phyloP scores from a whole-genome alignment of 768 basidiomycete species.

The Macrolepiota albuminosa region DNA sequence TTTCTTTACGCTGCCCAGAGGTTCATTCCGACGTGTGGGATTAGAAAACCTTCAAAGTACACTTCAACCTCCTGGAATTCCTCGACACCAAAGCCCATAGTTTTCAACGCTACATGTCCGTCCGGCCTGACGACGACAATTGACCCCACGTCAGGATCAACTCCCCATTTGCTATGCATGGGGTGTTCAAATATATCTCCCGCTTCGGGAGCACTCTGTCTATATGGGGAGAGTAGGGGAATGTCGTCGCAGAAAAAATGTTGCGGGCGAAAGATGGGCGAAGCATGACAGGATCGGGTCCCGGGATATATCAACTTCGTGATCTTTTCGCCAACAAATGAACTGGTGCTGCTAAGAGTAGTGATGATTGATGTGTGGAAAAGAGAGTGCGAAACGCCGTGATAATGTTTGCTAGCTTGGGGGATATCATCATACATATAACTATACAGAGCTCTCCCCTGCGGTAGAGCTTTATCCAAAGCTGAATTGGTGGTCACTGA shows the following conservation, averaged over 20 bases:
- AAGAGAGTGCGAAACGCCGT: constrained; percentile 11
- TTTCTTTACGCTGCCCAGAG: constrained; percentile 1
- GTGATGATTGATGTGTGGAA: constrained; percentile 12
- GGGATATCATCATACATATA: constrained; percentile 15
- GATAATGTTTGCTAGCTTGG: constrained; percentile 10
- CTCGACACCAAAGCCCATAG: constrained; percentile 7
- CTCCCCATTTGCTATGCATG: constrained; percentile 15
- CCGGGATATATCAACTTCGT: constrained; percentile 10
- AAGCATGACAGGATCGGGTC: neutral
- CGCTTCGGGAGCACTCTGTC: constrained; percentile 12
- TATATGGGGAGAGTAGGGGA: constrained; percentile 13
- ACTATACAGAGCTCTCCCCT: constrained; percentile 9
- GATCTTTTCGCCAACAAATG: constrained; percentile 8
- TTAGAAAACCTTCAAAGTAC: constrained; percentile 11
- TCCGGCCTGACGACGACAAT: constrained; percentile 14
- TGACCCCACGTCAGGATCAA: constrained; percentile 9
- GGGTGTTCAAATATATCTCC: constrained; percentile 14
- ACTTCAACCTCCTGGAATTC: constrained; percentile 11
- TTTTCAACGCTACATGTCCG: constrained; percentile 12
- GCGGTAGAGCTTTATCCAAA: constrained; percentile 1
- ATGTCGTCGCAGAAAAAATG: constrained; percentile 15
- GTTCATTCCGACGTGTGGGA: neutral
- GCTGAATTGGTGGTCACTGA: neutral
- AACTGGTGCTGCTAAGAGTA: constrained; percentile 7
- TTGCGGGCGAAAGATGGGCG: constrained; percentile 13